phyloP scores from a whole-genome alignment of 371 early-diverging fungal species.

The Mucor circinelloides region DNA sequence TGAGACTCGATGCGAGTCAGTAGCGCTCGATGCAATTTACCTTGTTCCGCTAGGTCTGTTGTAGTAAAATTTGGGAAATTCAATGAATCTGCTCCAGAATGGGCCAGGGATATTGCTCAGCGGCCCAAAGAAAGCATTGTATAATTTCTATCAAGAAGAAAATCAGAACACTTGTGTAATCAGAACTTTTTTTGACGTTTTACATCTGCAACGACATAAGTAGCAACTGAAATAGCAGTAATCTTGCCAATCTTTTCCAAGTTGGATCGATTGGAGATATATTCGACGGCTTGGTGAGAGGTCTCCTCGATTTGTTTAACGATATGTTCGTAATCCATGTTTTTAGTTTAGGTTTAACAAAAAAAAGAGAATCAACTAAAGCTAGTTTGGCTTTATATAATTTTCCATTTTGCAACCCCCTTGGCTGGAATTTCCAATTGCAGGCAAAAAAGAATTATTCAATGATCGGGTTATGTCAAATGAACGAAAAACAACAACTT shows the following conservation, averaged over 20 bases:
- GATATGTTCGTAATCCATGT: slow-evolving; percentile 3
- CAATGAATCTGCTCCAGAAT: slow-evolving; percentile 21
- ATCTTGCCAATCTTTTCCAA: slow-evolving; percentile 19
- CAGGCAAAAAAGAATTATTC: not conserved
- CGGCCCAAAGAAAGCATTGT: slow-evolving; percentile 37
- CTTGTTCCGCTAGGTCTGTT: slow-evolving; percentile 29
- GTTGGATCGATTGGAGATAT: slow-evolving; percentile 10
- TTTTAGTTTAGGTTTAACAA: not conserved
- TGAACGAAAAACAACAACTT: not conserved
- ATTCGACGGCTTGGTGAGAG: slow-evolving; percentile 10
- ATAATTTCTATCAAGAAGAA: slow-evolving; percentile 25
- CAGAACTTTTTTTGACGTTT: not conserved
- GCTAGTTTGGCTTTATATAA: not conserved
- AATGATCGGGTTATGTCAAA: not conserved
- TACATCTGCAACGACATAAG: slow-evolving; percentile 14
- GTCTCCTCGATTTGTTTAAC: not conserved
- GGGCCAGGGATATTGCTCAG: slow-evolving; percentile 35
- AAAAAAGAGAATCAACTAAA: not conserved
- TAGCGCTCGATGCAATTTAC: slow-evolving; percentile 5
- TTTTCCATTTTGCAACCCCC: not conserved
- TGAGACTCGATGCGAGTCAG: not conserved
- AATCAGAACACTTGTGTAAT: not conserved
- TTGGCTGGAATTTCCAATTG: not conserved
- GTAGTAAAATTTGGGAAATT: slow-evolving; percentile 10
- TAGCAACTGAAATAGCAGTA: slow-evolving; percentile 19